Base-by-base conservation (phyloP, 208 protist genomes). In the Strigomonas galati region DNA sequence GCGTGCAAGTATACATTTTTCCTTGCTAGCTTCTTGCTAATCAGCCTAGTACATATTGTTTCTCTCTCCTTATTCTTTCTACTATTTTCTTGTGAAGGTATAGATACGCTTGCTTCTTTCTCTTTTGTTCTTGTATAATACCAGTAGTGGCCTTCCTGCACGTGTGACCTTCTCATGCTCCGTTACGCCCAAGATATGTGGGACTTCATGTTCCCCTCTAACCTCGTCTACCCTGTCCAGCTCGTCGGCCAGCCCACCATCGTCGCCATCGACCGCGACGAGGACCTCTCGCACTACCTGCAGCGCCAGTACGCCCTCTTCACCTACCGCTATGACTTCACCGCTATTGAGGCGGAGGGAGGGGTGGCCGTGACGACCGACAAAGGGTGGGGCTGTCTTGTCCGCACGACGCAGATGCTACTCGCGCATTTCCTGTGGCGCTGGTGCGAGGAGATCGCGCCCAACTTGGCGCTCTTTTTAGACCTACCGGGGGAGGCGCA, bases 311-410 rank as follows among this genome's bases (percentile, higher is more conserved):
- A 89, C 64, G 59, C 74, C 53, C 65, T 89, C 52, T 85, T 92
- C 53, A 91, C 89, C 0, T 95, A 92, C 63, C 83, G 89, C 40
- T 72, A 64, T n/a, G 65, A 71, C 52, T 92, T 92, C 60, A 74
- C 78, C 46, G 68, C 69, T 2, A 78, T 89, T 9, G 65, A 61
- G 15, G 54, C 70, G n/a, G 28, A 62, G 19, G 69, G 69, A 15
- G 30, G 35, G 7, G 27, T 14, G 17, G 63, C 58, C 26, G 46
- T 85, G 14, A 58, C 71, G 43, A 80, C 82, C 0, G 89, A 95
- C 59, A 74, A 79, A 35, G 89, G 89, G 24, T 95, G 89, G 89
- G 89, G 89, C 48, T 95, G 89, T 57, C 74, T 95, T 21, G 72
- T 82, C 27, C 89, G 89, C 24, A 73, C 82, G 3, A 74, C 80